Evolutionary conservation across 176 grass and related monocot genomes (phyloP).

Genomic region (Oryza glaberrima): DNA sequence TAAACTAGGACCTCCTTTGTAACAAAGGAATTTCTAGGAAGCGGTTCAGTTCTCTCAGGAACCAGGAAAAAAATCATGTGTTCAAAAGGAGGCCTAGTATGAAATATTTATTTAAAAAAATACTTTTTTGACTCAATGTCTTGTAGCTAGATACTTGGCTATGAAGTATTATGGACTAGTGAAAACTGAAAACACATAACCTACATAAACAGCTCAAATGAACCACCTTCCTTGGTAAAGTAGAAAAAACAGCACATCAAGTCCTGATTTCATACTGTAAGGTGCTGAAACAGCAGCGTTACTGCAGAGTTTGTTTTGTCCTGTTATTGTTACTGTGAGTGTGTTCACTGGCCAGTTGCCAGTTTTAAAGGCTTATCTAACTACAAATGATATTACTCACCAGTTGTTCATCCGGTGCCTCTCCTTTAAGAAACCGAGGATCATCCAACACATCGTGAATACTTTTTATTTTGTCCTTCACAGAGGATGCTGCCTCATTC

Average conservation of each 20-base stretch:
- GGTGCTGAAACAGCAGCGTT: background rate
- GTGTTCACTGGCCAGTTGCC: constrained; percentile 14
- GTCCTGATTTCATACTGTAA: constrained; percentile 13
- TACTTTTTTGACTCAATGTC: constrained; percentile 15
- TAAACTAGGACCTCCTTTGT: background rate
- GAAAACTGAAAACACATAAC: background rate
- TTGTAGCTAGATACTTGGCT: background rate
- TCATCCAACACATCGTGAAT: constrained; percentile 94
- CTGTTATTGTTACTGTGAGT: background rate
- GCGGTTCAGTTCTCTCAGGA: background rate
- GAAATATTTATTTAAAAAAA: constrained; percentile 21
- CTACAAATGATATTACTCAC: constrained; percentile 40
- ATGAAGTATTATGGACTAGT: background rate
- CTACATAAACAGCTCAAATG: background rate
- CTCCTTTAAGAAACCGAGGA: constrained; percentile 83
- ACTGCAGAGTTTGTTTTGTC: background rate
- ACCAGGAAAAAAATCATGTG: background rate
- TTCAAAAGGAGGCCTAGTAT: too few species aligned
- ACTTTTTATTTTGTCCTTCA: constrained; percentile 94
- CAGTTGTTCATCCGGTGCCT: constrained; percentile 50
- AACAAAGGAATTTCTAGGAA: background rate
- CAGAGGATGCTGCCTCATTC: constrained; percentile 57
- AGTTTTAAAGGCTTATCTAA: background rate
- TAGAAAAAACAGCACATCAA: background rate
- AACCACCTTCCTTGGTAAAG: constrained; percentile 9